Evolutionary conservation across 2,329 filamentous ascomycete species (phyloP).

Genomic region (Aureobasidium lini): DNA sequence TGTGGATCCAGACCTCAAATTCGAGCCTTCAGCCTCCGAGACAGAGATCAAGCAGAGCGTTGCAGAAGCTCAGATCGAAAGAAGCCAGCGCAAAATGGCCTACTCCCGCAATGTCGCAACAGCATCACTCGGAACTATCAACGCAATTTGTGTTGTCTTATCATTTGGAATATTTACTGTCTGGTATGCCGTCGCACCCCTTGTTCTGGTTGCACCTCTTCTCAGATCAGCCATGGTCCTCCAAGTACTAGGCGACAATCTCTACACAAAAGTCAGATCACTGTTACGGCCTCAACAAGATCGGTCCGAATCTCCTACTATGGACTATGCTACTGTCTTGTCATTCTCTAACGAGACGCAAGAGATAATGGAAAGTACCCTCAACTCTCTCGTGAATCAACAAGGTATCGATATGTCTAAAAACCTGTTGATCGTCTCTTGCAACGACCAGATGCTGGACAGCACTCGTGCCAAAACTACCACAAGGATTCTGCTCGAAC

Average conservation of each 20-base stretch:
- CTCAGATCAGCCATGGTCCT: constrained; percentile 41
- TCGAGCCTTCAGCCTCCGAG: constrained; percentile 4
- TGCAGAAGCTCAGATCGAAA: not conserved
- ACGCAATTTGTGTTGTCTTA: not conserved
- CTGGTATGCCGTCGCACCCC: constrained; percentile 8
- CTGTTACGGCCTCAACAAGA: constrained; percentile 35
- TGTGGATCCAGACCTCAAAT: constrained; percentile 9
- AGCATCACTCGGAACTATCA: not conserved
- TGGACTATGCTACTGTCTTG: constrained; percentile 36
- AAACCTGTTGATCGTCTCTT: constrained; percentile 41
- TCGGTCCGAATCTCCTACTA: constrained; percentile 19
- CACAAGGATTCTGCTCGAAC: constrained; percentile 40
- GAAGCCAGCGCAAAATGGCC: constrained; percentile 5
- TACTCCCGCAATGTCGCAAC: constrained; percentile 4
- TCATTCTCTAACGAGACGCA: constrained; percentile 46
- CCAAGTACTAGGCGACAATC: constrained; percentile 28
- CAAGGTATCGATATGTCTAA: constrained; percentile 37
- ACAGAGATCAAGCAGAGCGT: constrained; percentile 1
- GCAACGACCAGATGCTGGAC: constrained; percentile 42
- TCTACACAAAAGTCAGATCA: constrained; percentile 25
- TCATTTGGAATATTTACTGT: not conserved
- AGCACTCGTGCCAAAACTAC: constrained; percentile 44
- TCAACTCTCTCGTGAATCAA: constrained; percentile 41
- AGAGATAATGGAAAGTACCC: constrained; percentile 37
- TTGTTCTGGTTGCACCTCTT: not conserved